A percentile compares a stretch with the other conserved stretches of the same genome.
Conservation (phyloP, 2,329 filamentous ascomycete species). For the Simplicillium sp. region DNA sequence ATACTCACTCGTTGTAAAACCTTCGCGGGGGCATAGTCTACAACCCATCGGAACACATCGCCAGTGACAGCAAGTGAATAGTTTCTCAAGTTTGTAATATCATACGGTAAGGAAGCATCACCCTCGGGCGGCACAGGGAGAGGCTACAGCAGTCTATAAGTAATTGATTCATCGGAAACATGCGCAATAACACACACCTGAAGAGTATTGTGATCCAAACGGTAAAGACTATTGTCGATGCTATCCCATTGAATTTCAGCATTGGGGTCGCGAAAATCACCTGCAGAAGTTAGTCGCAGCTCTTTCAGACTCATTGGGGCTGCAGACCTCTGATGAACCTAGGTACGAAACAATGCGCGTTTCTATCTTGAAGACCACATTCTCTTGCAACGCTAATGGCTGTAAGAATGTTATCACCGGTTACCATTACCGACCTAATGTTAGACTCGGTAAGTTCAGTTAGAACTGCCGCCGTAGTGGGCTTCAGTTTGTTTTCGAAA, state of each 20-base stretch:
- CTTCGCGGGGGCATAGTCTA: constrained; percentile 80
- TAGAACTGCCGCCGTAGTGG: constrained; percentile 71
- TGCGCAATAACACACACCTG: constrained; percentile 33
- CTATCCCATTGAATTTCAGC: constrained; percentile 82
- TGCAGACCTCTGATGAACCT: constrained; percentile 64
- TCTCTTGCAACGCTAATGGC: constrained; percentile 93
- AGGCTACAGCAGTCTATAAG: constrained; percentile 41
- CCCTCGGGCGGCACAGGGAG: constrained; percentile 57
- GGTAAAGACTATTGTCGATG: constrained; percentile 75
- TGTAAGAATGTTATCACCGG: constrained; percentile 94
- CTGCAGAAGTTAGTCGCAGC: constrained; percentile 21
- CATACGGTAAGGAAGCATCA: constrained; percentile 78
- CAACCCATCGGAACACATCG: constrained; percentile 92
- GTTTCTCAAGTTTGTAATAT: constrained; percentile 70
- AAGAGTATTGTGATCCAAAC: constrained; percentile 70
- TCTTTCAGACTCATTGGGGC: neutral
- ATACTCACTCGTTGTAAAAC: constrained; percentile 57
- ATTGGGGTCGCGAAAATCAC: constrained; percentile 63
- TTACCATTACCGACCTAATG: constrained; percentile 91
- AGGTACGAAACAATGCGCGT: constrained; percentile 85
- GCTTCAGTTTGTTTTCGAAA: constrained; percentile 97
- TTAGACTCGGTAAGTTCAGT: constrained; percentile 73
- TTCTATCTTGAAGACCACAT: constrained; percentile 71
- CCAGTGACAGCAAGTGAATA: constrained; percentile 86
- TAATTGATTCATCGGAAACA: neutral